These are phyloP conservation scores for Colletotrichum tamarilloi DNA, from an alignment of 2,329 filamentous ascomycete genomes.

Conservation along the genomic window DNA sequence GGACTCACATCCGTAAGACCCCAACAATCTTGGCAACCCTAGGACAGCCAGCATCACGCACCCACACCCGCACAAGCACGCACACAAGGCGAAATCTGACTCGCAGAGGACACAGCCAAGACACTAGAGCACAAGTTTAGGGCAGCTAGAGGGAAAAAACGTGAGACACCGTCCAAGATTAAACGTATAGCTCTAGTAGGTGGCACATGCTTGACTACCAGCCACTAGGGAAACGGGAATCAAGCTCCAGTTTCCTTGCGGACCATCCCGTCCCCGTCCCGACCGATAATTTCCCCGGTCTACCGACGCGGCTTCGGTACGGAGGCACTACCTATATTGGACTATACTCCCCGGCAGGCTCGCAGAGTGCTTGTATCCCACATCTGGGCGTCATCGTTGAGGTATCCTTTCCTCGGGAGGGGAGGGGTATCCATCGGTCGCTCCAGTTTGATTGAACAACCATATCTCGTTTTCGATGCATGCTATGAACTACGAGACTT, in stretches of 20 bases:
- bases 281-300: slow-evolving; percentile 25
- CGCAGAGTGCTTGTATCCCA: background rate
- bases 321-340: slow-evolving; percentile 17
- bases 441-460: background rate
- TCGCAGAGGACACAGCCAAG: slow-evolving; percentile 23
- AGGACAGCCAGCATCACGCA: background rate
- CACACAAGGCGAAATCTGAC: slow-evolving; percentile 12
- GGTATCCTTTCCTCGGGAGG: slow-evolving; percentile 4
- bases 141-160: slow-evolving; percentile 14
- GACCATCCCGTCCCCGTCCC: slow-evolving; percentile 29
- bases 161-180: slow-evolving; percentile 21
- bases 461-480: background rate
- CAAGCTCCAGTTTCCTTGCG: slow-evolving; percentile 14
- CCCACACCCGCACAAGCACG: slow-evolving; percentile 17
- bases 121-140: slow-evolving; percentile 1
- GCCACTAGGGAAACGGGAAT: background rate
- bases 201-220: slow-evolving; percentile 1
- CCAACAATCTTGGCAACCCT: slow-evolving; percentile 15
- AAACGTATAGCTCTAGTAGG: slow-evolving; percentile 4
- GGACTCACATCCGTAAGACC: background rate
- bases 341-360: slow-evolving; percentile 1
- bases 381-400: background rate
- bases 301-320: slow-evolving; percentile 13
- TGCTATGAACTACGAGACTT: background rate
- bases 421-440: background rate